Base-by-base conservation (phyloP, 352 stramenopile genomes). In the Lagenidium giganteum region DNA sequence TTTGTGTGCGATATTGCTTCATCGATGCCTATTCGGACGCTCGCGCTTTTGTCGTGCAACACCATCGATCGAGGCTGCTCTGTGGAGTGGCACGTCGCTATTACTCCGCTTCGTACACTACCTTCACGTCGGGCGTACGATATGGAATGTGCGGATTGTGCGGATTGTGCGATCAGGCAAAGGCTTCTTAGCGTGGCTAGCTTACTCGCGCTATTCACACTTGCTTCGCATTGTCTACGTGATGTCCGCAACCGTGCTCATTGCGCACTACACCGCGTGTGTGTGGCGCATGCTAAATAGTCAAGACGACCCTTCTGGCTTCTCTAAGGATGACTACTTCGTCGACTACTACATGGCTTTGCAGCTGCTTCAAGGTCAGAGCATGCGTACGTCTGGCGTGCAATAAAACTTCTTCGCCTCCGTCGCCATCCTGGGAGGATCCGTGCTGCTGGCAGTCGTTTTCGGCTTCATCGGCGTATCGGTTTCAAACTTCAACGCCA, bases 401-500 rank as follows among this genome's bases (percentile, higher is more conserved):
- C 33, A 11, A 0, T 62, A 87, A 26, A 67, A 64, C 32, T 8
- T 77, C 0, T 83, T 86, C 34, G 63, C 56, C 0, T 63, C 63
- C 0, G 32, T 83, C 9, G 58, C 52, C 5, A 46, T 78, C 5
- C 57, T 90, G 0, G 4, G 78, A 1, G 72, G 75, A 4, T 76
- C 75, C 0, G 48, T 90, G 26, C 32, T 76, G 3, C 51, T 90
- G 3, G 75, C 72, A 6, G 60, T 85, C 12, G 51, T 87, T 3
- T 87, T 86, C 26, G 74, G 71, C 16, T 29, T 85, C 35, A 74
- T 90, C 8, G 64, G 56, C 3, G 64, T 87, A 5, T 54, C 78
- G 0, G 70, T 90, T 4, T 57, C 67, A 12, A 82, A 79, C 33
- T 77, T 86, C 29, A 70, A 70, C 25, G 59, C 67, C 11, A 75